phyloP scores from a whole-genome alignment of 2,329 filamentous ascomycete species.

The Graphilbum fragrans region DNA sequence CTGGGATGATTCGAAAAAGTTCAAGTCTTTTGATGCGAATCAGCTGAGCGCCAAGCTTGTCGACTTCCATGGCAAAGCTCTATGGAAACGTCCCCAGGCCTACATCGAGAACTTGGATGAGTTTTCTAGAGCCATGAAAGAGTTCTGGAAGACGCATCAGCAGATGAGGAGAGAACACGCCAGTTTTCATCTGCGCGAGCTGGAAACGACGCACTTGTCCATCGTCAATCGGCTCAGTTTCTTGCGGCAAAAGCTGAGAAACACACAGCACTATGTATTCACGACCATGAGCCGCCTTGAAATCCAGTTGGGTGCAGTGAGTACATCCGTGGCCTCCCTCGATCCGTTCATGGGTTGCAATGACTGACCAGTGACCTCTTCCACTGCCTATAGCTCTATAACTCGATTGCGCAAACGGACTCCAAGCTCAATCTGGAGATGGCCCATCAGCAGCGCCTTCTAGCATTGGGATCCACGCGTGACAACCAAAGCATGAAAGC shows the following conservation, averaged over 20 bases:
- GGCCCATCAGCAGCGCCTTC: constrained; percentile 44
- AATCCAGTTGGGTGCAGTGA: constrained; percentile 48
- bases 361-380: not conserved
- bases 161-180: too few species aligned
- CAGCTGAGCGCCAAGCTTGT: constrained; percentile 49
- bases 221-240: constrained; percentile 45
- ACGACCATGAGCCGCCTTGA: constrained; percentile 48
- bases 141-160: constrained; percentile 6
- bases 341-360: not conserved
- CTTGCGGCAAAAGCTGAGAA: constrained; percentile 47
- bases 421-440: constrained; percentile 52
- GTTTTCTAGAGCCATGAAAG: constrained; percentile 9
- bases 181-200: too few species aligned
- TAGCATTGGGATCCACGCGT: constrained; percentile 47
- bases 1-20: too few species aligned
- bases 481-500: constrained; percentile 56
- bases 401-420: constrained; percentile 54
- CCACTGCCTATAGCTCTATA: constrained; percentile 48
- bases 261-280: constrained; percentile 50
- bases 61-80: constrained; percentile 37
- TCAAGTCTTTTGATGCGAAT: constrained; percentile 44
- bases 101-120: constrained; percentile 24
- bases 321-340: constrained; percentile 13
- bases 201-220: constrained; percentile 36
- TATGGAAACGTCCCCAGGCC: constrained; percentile 37